These are phyloP conservation scores for Hortiboletus campestris DNA, from an alignment of 768 basidiomycete genomes.

Conservation along the genomic window DNA sequence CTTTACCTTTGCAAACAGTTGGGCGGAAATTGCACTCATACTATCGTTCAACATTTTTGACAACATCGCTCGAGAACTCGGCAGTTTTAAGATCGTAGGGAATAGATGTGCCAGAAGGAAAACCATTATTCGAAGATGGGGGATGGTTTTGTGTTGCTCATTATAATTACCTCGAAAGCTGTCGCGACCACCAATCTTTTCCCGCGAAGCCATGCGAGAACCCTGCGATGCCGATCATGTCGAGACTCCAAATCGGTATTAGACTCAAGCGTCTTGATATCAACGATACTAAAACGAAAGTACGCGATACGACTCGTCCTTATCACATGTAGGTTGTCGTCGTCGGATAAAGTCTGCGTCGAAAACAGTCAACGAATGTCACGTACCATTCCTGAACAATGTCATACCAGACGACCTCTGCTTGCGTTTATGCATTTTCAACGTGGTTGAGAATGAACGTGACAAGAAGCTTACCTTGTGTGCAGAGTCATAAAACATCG, in stretches of 20 bases:
- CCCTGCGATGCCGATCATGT: conserved; percentile 43
- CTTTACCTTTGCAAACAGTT: neutral
- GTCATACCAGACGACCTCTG: conserved; percentile 32
- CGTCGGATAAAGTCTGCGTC: no score
- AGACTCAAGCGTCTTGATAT: neutral
- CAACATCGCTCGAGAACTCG: no score
- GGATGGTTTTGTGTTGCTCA: conserved; percentile 11
- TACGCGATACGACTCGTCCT: neutral
- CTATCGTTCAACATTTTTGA: no score
- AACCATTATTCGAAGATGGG: conserved; percentile 15
- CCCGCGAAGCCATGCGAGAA: conserved; percentile 49
- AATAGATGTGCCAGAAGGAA: conserved; percentile 31
- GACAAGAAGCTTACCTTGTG: conserved; percentile 34
- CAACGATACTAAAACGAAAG: no score
- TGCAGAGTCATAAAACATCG: conserved; percentile 39
- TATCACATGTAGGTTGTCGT: no score
- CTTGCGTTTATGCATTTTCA: conserved; percentile 15
- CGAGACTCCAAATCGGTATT: conserved; percentile 29
- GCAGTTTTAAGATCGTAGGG: conserved; percentile 32
- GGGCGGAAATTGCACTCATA: no score
- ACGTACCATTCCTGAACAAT: conserved; percentile 45
- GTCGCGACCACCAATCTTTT: conserved; percentile 13
- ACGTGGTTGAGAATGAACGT: no score
- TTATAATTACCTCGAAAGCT: conserved; percentile 24
- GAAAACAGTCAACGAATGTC: neutral